Percentiles rank a stretch among this genome's conserved stretches.
Conservation (phyloP, 164 flowering plant species). For the Berberis thunbergii region DNA sequence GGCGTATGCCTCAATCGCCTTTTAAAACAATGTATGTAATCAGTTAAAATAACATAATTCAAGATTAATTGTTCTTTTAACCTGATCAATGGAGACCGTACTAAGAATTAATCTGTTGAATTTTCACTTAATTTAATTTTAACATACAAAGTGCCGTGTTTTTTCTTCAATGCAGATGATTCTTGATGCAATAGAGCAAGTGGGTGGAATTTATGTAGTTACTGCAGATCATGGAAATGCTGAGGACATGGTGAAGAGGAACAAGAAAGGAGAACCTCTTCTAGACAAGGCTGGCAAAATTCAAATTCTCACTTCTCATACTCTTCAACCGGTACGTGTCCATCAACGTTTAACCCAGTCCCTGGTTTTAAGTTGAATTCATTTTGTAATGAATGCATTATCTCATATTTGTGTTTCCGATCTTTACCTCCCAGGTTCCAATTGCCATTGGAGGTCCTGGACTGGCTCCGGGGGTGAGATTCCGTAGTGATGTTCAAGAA, state of each 20-base stretch:
- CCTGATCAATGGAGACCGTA: no score
- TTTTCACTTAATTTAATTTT: no score
- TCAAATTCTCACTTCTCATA: conserved; percentile 71
- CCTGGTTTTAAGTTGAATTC: neutral
- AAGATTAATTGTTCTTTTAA: no score
- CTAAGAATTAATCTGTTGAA: no score
- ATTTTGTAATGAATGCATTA: no score
- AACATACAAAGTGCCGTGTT: neutral
- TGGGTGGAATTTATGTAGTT: conserved; percentile 84
- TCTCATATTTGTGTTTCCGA: no score
- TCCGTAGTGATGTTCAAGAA: conserved; percentile 45
- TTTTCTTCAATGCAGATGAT: conserved; percentile 10
- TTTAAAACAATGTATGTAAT: no score
- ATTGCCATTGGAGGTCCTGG: conserved; percentile 95
- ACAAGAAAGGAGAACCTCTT: no score
- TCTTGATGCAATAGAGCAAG: conserved; percentile 54
- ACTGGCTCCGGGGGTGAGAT: conserved; percentile 50
- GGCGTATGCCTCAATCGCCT: no score
- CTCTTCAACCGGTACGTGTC: neutral
- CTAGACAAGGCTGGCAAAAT: conserved; percentile 54
- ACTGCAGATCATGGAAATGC: conserved; percentile 99
- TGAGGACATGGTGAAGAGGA: conserved; percentile 72
- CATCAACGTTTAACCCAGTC: neutral
- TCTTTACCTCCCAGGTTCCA: conserved; percentile 43
- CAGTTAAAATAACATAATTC: no score